Evolutionary conservation across 2,329 filamentous ascomycete species (phyloP), one percentile per base, ranked within the genome.

Genomic region (Aspergillus brunneoviolaceus): DNA sequence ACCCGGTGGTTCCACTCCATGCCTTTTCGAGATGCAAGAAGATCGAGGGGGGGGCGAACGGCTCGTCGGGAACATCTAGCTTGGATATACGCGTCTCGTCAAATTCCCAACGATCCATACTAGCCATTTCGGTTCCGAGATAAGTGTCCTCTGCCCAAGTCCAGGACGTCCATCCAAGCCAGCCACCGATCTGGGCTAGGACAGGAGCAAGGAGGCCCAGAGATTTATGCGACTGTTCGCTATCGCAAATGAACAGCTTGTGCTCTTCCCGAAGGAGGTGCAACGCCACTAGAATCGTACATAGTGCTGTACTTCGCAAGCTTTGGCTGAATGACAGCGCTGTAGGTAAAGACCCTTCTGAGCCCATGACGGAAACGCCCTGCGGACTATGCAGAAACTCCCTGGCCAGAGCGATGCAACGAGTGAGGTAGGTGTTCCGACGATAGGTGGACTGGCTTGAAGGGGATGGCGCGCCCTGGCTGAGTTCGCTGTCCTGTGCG

Each of bases 191-290:
- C 72, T 97, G 94, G 50, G 89, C 87, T 49, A 98, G 79, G 2
- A 97, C 75, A 16, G 90, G 87, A n/a, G 86, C 85, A 23, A 98
- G 76, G 48, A 83, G 80, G 14, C 80, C 76, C 23, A 77, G 67
- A 48, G 81, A 77, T 21, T 74, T 74, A 51, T 71, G 75, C 11
- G 80, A 76, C n/a, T 76, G 72, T 63, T 84, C 81, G n/a, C 77
- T 76, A 49, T 81, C 80, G 57, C 80, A 77, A 3, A 88, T 84
- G 62, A 91, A 86, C 1, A 99, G 83, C 71, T 96, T 98, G 63
- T 90, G 84, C 72, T 99, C 95, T 73, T 99, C 94, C 0, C 90
- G 84, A n/a, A 96, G 80, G 3, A 98, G 81, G 76, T 99, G 95
- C 12, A 99, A 80, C 0, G 86, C 89, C 45, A 88, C 80, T 64